phyloP scores from a whole-genome alignment of 73 alveolate species.

The Blepharisma japonicum region DNA sequence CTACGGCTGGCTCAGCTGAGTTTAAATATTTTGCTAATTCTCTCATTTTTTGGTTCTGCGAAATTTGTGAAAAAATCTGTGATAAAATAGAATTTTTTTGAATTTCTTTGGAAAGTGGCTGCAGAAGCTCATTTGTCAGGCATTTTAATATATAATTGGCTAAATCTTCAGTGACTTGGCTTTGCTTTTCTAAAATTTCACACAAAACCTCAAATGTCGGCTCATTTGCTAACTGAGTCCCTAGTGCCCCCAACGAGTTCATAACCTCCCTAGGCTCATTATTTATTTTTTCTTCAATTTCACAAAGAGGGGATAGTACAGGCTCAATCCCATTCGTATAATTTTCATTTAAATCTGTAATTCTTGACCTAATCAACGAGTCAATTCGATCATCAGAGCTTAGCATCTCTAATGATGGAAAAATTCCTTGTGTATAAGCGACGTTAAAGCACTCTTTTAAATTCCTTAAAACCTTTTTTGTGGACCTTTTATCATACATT shows the following conservation, averaged over 20 bases:
- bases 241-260: slow-evolving; percentile 6
- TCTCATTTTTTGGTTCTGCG: background rate
- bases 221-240: background rate
- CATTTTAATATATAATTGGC: background rate
- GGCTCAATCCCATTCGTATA: background rate
- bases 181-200: background rate
- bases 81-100: background rate
- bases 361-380: background rate
- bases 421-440: background rate
- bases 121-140: background rate
- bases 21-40: background rate
- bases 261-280: slow-evolving; percentile 14
- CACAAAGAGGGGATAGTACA: background rate
- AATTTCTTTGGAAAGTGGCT: background rate
- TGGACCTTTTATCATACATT: slow-evolving; percentile 26
- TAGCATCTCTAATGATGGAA: background rate
- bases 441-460: slow-evolving; percentile 17
- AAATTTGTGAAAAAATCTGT: slow-evolving; percentile 7
- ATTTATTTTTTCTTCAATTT: slow-evolving; percentile 13
- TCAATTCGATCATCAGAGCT: background rate
- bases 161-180: background rate
- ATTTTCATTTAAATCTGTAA: background rate
- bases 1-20: background rate
- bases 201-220: background rate
- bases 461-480: background rate